Base-by-base conservation (phyloP, 768 basidiomycete genomes). In the Lactarius sp. region DNA sequence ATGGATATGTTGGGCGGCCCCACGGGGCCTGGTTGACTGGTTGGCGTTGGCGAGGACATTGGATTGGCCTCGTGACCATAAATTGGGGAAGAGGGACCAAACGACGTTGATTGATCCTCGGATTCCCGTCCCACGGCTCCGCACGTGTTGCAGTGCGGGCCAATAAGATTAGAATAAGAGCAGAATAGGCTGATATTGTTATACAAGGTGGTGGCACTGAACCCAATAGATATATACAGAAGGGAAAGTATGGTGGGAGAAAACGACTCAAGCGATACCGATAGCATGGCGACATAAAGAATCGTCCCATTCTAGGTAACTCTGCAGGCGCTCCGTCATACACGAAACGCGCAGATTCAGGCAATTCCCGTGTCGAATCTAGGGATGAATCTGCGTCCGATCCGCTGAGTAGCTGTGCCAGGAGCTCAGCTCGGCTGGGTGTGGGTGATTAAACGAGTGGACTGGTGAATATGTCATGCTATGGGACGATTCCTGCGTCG, bases 341-440 rank as follows among this genome's bases (percentile, higher is more conserved):
- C 54, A 62, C 59, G 62, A 64, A 58, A 64, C 62, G 58, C 57
- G 39, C 57, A 53, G 52, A 61, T 59, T 46, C 60, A 42, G 53
- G 59, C 22, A 64, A 60, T 44, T 55, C 62, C 60, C 65, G 60
- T 33, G 59, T 60, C 53, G 33, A 46, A 61, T 74, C 77, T 79
- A 86, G 69, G 84, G 81, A 71, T 85, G 85, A 42, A 86, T 74
- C 65, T 81, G 83, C 8, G 79, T 78, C 39, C 86, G 83, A 72
- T 87, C 85, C 42, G 86, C 83, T 52, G 85, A 85, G 61, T 87
- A 87, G 6, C 77, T 71, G 66, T 86, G 83, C 86, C 86, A 88
- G 47, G 70, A 78, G 72, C 85, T 83, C 72, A 86, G 79, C 59
- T 77, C 75, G 67, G 73, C 78, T 41, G 57, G 39, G 7, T 66